phyloP scores from a whole-genome alignment of 495 filamentous ascomycete species.

The Penicillium dipodomyicola region DNA sequence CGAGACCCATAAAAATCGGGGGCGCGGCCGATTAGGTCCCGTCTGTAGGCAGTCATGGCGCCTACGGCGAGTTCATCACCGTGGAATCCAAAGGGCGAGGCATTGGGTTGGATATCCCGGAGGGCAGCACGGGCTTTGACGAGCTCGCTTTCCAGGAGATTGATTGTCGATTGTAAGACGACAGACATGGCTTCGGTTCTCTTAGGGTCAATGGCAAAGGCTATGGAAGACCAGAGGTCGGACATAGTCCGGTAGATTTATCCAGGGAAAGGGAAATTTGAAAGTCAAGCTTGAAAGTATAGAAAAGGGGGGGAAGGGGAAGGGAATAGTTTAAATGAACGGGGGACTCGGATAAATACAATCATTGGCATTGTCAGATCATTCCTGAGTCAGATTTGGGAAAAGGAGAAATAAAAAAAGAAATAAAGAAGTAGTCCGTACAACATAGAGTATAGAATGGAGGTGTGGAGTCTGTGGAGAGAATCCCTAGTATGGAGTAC shows the following conservation, averaged over 20 bases:
- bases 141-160: constrained; percentile 45
- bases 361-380: too few relatives aligned
- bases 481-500: constrained; percentile 5
- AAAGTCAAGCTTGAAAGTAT: background rate
- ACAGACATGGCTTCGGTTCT: constrained; percentile 39
- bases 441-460: constrained; percentile 17
- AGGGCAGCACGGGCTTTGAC: constrained; percentile 45
- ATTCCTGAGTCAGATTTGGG: background rate
- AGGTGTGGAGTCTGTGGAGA: constrained; percentile 25
- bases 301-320: background rate
- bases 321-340: constrained; percentile 4
- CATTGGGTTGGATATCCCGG: constrained; percentile 43
- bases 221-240: constrained; percentile 37
- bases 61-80: constrained; percentile 42
- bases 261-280: background rate
- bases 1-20: constrained; percentile 44
- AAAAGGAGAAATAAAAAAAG: background rate
- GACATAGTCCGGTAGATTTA: constrained; percentile 32
- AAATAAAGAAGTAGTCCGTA: too few relatives aligned
- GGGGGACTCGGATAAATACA: background rate
- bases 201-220: constrained; percentile 36
- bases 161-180: constrained; percentile 45
- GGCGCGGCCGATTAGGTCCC: constrained; percentile 40
- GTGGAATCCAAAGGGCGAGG: constrained; percentile 23
- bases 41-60: constrained; percentile 43